A percentile compares a stretch with the other conserved stretches of the same genome.
These are phyloP conservation scores for Daldinia decipiens DNA, from an alignment of 495 filamentous ascomycete genomes.

Conservation along the genomic window DNA sequence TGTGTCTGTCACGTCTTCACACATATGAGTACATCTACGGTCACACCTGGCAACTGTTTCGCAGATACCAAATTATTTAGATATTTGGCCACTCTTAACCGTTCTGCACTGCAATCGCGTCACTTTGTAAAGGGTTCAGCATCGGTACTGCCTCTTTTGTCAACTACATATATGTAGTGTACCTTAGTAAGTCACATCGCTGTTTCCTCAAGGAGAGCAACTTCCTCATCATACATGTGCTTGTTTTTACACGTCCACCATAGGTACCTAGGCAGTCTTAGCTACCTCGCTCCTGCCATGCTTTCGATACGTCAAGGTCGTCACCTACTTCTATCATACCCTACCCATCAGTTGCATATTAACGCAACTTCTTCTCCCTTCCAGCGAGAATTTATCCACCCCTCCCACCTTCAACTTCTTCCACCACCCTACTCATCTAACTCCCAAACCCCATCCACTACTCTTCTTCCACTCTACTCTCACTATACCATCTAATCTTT, in stretches of 20 bases:
- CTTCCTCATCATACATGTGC: neutral
- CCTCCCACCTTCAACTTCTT: conserved; percentile 41
- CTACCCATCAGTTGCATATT: neutral
- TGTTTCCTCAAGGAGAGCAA: neutral
- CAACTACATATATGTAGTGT: neutral
- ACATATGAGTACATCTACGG: neutral
- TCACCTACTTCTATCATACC: neutral
- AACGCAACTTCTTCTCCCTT: neutral
- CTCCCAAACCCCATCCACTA: conserved; percentile 12
- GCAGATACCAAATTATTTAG: neutral
- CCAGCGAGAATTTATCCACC: conserved; percentile 19
- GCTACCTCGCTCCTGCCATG: neutral
- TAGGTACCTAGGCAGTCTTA: neutral
- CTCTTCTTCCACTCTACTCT: conserved; percentile 14
- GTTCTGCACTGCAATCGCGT: neutral
- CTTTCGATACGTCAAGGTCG: neutral
- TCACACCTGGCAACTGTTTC: neutral
- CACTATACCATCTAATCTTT: conserved; percentile 43
- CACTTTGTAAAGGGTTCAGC: conserved; percentile 11
- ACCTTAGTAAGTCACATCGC: neutral
- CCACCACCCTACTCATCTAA: conserved; percentile 16
- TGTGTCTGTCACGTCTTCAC: neutral
- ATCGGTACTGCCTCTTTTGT: conserved; percentile 18
- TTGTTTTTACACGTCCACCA: neutral
- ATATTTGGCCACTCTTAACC: neutral